Percentiles rank a stretch among this genome's conserved stretches.
phyloP scores from a whole-genome alignment of 148 eudicot genomes.

The Selenicereus undatus region DNA sequence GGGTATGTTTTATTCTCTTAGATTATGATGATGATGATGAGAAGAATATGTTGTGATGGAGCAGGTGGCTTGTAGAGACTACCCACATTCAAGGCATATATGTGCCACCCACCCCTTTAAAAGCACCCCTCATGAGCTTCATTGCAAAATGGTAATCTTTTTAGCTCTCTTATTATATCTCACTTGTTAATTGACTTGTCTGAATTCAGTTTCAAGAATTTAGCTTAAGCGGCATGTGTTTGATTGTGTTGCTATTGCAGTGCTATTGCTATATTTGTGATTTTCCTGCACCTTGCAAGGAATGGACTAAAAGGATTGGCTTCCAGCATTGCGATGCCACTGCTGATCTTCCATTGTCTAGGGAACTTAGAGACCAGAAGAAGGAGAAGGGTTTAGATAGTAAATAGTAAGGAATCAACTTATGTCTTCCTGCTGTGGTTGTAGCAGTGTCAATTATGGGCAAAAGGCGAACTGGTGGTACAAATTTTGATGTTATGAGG shows the following conservation, averaged over 20 bases:
- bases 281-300: slow-evolving; percentile 39
- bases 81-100: slow-evolving; percentile 31
- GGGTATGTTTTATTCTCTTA: background rate
- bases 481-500: background rate
- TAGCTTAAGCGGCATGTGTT: background rate
- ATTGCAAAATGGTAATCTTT: slow-evolving; percentile 39
- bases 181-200: background rate
- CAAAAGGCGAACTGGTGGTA: background rate
- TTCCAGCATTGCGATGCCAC: slow-evolving; percentile 19
- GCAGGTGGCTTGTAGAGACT: slow-evolving; percentile 37
- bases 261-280: slow-evolving; percentile 53
- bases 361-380: background rate
- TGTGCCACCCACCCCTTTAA: slow-evolving; percentile 25
- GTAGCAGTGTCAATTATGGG: background rate
- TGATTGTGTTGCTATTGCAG: slow-evolving; percentile 24
- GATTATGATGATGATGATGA: background rate
- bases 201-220: background rate
- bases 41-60: background rate
- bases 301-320: slow-evolving; percentile 13
- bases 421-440: background rate
- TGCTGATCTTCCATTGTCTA: background rate
- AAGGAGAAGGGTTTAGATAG: background rate
- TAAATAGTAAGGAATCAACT: background rate
- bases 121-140: slow-evolving; percentile 17
- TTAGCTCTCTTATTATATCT: background rate